Evolutionary conservation across 108 stramenopile species (phyloP).

Genomic region (Licmophora abbreviata): DNA sequence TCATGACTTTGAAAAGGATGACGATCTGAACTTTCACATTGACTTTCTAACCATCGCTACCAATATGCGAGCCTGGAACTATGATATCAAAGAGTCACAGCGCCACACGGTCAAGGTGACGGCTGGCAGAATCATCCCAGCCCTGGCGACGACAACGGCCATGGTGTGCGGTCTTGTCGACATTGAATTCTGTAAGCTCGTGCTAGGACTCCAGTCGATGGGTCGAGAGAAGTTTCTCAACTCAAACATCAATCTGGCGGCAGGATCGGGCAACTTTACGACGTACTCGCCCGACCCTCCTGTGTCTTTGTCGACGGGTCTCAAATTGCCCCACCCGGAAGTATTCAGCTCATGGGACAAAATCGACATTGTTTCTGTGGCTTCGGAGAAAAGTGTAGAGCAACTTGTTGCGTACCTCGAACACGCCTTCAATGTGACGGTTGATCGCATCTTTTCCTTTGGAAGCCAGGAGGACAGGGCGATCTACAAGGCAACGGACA

Average conservation of each 20-base stretch:
- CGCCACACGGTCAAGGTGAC: constrained; percentile 68
- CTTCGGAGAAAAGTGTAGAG: constrained; percentile 39
- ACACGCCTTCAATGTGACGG: constrained; percentile 32
- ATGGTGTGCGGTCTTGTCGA: constrained; percentile 79
- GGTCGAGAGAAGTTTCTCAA: constrained; percentile 47
- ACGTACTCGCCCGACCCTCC: constrained; percentile 47
- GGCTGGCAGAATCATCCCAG: constrained; percentile 78
- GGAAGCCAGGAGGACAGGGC: constrained; percentile 33
- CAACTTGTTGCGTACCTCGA: constrained; percentile 30
- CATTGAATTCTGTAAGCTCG: constrained; percentile 71
- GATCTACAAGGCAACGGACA: constrained; percentile 35
- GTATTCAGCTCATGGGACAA: constrained; percentile 51
- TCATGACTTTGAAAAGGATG: constrained; percentile 81
- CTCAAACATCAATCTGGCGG: constrained; percentile 51
- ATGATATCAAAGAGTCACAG: constrained; percentile 73
- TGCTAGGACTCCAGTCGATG: constrained; percentile 42
- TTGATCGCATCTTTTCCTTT: constrained; percentile 40
- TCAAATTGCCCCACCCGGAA: constrained; percentile 30
- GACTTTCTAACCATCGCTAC: constrained; percentile 64
- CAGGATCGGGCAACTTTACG: constrained; percentile 42
- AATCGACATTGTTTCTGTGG: constrained; percentile 26
- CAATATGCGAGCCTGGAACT: constrained; percentile 72
- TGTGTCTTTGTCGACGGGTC: constrained; percentile 28
- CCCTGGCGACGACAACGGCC: constrained; percentile 82
- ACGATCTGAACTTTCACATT: constrained; percentile 62